phyloP scores from a whole-genome alignment of 768 basidiomycete species.

The Boletus speciosus region DNA sequence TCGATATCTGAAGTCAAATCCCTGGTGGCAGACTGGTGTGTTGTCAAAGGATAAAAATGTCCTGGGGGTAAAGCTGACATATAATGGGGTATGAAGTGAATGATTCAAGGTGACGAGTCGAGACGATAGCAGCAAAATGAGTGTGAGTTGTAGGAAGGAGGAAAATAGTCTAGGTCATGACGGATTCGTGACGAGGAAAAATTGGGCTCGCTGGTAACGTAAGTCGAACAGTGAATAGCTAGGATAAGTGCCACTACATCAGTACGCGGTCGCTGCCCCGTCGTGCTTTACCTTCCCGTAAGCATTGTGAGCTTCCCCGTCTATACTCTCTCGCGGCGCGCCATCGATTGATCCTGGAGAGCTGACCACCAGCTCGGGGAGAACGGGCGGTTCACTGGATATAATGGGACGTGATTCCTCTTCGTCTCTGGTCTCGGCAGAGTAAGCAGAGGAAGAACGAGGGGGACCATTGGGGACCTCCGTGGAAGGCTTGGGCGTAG shows the following conservation, averaged over 20 bases:
- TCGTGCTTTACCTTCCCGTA: constrained; percentile 20
- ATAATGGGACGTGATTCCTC: constrained; percentile 22
- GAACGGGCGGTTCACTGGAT: constrained; percentile 30
- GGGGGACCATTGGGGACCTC: constrained; percentile 16
- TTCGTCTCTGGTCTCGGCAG: constrained; percentile 28
- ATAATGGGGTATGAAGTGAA: constrained; percentile 8
- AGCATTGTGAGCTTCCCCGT: constrained; percentile 12
- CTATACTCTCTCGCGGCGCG: constrained; percentile 14
- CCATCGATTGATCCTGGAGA: constrained; percentile 33
- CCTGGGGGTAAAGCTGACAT: background rate
- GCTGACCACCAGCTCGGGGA: constrained; percentile 34
- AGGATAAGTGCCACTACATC: background rate
- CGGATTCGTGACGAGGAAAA: background rate
- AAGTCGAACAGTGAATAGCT: background rate
- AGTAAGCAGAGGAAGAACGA: constrained; percentile 31
- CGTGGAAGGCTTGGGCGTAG: constrained; percentile 30
- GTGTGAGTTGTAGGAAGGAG: constrained; percentile 3
- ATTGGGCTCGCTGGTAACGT: background rate
- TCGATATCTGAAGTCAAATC: background rate
- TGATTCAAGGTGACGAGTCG: background rate
- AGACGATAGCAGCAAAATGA: constrained; percentile 13
- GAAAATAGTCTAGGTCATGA: constrained; percentile 3
- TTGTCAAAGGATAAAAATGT: background rate
- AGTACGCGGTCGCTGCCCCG: constrained; percentile 21
- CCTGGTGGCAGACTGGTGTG: background rate